Conservation (phyloP, 352 stramenopile genomes). For the Aphanomyces stellatus region DNA sequence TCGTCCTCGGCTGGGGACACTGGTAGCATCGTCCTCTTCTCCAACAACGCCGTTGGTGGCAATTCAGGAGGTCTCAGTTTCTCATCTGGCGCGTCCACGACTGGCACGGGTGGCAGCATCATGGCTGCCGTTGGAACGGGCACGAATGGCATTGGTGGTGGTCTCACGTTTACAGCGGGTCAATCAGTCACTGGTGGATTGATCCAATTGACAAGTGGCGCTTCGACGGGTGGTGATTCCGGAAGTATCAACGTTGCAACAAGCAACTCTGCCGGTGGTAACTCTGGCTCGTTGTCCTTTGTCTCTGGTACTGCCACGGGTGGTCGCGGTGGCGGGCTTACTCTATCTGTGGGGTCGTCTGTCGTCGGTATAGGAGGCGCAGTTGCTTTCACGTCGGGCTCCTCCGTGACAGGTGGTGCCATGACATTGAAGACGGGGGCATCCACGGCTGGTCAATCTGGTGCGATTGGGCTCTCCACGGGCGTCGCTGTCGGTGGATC, state of each 20-base stretch:
- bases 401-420: conserved; percentile 20
- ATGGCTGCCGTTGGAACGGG: conserved; percentile 22
- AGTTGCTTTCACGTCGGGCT: conserved; percentile 20
- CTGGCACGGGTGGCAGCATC: conserved; percentile 26
- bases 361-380: background rate
- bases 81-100: conserved; percentile 18
- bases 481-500: conserved; percentile 4
- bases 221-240: conserved; percentile 23
- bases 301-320: conserved; percentile 14
- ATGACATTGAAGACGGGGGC: conserved; percentile 8
- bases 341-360: conserved; percentile 7
- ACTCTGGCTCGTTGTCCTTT: conserved; percentile 24
- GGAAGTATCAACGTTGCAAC: conserved; percentile 27
- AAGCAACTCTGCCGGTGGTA: conserved; percentile 20
- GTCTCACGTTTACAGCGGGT: conserved; percentile 33
- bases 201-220: conserved; percentile 16
- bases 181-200: background rate
- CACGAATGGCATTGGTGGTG: conserved; percentile 38
- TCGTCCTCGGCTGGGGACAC: conserved; percentile 18
- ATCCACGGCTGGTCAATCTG: conserved; percentile 4
- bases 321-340: background rate
- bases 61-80: conserved; percentile 28
- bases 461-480: conserved; percentile 22
- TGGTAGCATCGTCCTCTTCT: conserved; percentile 20
- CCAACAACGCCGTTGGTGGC: conserved; percentile 5